A percentile compares a stretch with the other conserved stretches of the same genome.
Evolutionary conservation across 208 protist genomes (phyloP).

Genomic region (Leptomonas seymouri): DNA sequence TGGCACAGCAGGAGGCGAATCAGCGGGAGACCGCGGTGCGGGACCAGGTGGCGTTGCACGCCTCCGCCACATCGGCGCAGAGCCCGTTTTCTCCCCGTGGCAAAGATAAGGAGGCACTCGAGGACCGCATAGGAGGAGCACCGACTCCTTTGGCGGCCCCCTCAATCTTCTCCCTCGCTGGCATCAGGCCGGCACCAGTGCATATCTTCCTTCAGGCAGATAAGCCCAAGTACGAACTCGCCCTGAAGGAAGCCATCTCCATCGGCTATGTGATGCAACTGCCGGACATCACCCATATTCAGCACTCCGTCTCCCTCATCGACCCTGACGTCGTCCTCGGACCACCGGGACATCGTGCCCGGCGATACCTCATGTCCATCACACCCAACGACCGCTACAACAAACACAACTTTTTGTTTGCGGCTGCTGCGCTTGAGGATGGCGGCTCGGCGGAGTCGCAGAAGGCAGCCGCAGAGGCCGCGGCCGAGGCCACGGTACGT

Average conservation of each 20-base stretch:
- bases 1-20: conserved; percentile 34
- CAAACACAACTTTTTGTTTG: conserved; percentile 84
- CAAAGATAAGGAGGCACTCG: not conserved
- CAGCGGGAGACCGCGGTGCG: conserved; percentile 39
- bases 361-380: conserved; percentile 67
- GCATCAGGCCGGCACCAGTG: conserved; percentile 46
- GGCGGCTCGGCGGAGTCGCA: conserved; percentile 39
- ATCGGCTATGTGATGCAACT: conserved; percentile 84
- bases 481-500: conserved; percentile 30
- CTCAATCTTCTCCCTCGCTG: not conserved
- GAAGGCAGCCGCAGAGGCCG: conserved; percentile 29
- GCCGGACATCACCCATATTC: conserved; percentile 68
- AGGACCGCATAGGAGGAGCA: not conserved
- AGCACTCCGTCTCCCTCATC: conserved; percentile 75
- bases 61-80: conserved; percentile 4
- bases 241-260: conserved; percentile 67
- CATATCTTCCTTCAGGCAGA: conserved; percentile 75
- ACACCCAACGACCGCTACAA: conserved; percentile 77
- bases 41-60: conserved; percentile 23
- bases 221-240: conserved; percentile 65
- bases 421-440: conserved; percentile 58
- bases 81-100: not conserved
- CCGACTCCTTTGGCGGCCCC: not conserved
- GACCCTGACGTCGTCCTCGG: conserved; percentile 85
- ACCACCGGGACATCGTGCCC: conserved; percentile 62